These are phyloP conservation scores for Volvariella volvacea DNA, from an alignment of 1,284 basidiomycete genomes.

Conservation along the genomic window DNA sequence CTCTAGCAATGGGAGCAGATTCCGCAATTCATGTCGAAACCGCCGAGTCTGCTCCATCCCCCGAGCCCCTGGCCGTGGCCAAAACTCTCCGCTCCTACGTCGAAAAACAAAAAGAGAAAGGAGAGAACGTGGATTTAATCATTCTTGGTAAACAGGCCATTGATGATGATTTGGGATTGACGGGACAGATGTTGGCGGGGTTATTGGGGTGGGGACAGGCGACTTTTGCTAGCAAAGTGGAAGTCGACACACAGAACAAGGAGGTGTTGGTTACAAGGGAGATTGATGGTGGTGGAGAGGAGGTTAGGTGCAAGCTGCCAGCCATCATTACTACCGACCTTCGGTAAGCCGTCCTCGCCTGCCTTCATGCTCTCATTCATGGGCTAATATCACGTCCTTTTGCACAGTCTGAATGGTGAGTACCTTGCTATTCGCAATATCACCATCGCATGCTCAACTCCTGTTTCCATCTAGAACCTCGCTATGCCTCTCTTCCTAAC, in stretches of 20 bases:
- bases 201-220: slow-evolving; percentile 92
- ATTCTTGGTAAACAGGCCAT: slow-evolving; percentile 99
- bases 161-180: slow-evolving; percentile 95
- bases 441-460: not conserved
- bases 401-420: slow-evolving; percentile 51
- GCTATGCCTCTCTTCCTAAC: slow-evolving; percentile 91
- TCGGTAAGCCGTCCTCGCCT: slow-evolving; percentile 45
- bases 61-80: slow-evolving; percentile 85
- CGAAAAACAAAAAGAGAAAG: slow-evolving; percentile 47
- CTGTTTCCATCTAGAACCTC: slow-evolving; percentile 57
- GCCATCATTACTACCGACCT: slow-evolving; percentile 92
- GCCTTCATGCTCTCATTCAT: not conserved
- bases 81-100: slow-evolving; percentile 80
- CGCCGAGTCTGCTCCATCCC: slow-evolving; percentile 62
- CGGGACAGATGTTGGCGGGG: slow-evolving; percentile 96
- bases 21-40: slow-evolving; percentile 87
- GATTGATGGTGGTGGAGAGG: slow-evolving; percentile 92
- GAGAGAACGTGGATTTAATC: slow-evolving; percentile 65
- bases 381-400: not conserved
- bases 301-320: slow-evolving; percentile 78
- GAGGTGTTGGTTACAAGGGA: slow-evolving; percentile 80
- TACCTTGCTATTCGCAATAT: slow-evolving; percentile 1
- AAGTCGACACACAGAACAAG: slow-evolving; percentile 65
- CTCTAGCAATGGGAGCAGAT: slow-evolving; percentile 98
- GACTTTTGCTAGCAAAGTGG: slow-evolving; percentile 90